These are phyloP conservation scores for Colletotrichum tamarilloi DNA, from an alignment of 2,329 filamentous ascomycete genomes.

Conservation along the genomic window DNA sequence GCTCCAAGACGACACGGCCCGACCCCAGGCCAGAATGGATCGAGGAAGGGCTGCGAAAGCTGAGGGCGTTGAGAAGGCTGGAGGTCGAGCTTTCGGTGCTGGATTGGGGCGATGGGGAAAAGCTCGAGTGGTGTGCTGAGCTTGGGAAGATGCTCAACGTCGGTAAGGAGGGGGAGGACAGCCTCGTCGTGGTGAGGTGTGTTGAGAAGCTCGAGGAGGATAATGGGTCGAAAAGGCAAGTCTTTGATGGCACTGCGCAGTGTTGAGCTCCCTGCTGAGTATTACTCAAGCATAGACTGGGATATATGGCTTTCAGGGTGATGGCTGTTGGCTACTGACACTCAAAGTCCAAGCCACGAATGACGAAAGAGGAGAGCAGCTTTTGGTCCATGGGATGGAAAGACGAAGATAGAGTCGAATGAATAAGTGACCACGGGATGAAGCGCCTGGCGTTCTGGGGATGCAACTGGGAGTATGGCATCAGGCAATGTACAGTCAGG, in stretches of 20 bases:
- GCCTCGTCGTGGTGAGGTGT: conserved; percentile 41
- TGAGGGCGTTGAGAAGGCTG: conserved; percentile 47
- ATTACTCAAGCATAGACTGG: not conserved
- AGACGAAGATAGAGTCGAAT: not conserved
- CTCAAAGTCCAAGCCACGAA: not conserved
- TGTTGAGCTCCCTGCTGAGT: not conserved
- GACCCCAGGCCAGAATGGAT: conserved; percentile 42
- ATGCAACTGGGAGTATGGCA: not conserved
- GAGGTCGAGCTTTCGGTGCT: conserved; percentile 53
- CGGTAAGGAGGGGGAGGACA: conserved; percentile 7
- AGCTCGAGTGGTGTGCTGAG: conserved; percentile 48
- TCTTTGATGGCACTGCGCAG: not conserved
- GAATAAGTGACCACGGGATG: not conserved
- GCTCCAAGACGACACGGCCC: conserved; percentile 10
- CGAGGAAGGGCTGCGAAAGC: conserved; percentile 45
- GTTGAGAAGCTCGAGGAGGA: conserved; percentile 39
- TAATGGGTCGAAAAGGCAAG: conserved; percentile 6
- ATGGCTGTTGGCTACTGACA: not conserved
- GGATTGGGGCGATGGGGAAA: conserved; percentile 45
- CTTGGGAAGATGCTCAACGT: conserved; percentile 45
- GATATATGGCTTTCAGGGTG: not conserved
- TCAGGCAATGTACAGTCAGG: not conserved
- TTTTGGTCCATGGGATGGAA: too few species aligned
- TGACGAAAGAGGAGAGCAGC: not conserved
- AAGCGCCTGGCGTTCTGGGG: not conserved